Evolutionary conservation across 208 protist genomes (phyloP), one percentile per base, ranked within the genome.

Genomic region (Balamuthia mandrillaris): DNA sequence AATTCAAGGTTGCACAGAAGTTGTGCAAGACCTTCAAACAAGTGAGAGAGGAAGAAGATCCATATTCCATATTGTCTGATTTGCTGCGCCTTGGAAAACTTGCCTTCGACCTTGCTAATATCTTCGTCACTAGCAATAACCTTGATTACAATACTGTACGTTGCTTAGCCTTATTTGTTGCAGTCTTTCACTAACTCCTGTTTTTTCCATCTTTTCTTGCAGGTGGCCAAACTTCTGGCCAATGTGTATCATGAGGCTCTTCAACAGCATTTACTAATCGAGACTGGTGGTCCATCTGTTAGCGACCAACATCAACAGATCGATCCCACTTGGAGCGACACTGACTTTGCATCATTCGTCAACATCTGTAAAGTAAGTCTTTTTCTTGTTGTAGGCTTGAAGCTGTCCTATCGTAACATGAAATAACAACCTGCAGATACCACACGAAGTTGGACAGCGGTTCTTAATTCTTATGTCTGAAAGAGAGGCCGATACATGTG

Each of bases 1-100:
- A 83, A 54, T 83, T 68, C 42, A 83, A 63, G 75, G 75, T 83
- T 12, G 56, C 54, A 10, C 41, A 56, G 42, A 49, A 81, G 72
- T 39, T 81, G 2, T 81, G 47, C 5, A 14, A 68, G 2, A 49
- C 75, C 7, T 83, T 83, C 31, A 39, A 16, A 2, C 52, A 66
- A 12, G 42, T 83, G 29, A n/a, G n/a, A n/a, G 75, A 83, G 37
- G 39, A 35, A 37, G 47, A 68, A 31, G 75, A 83, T 44, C 75
- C 75, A n/a, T 83, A 83, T 54, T 49, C 61, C 27, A 49, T 83
- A 7, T 44, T 83, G 3, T 54, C 66, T 29, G 61, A 68, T 24
- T 37, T 83, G 52, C 75, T 83, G 18, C 75, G 61, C 39, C 58
- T 68, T 41, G 75, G 54, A 12, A 83, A 66, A 29, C 7, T 54